Conservation (phyloP, 2,329 filamentous ascomycete species). For the Trichoderma cornu-damae region DNA sequence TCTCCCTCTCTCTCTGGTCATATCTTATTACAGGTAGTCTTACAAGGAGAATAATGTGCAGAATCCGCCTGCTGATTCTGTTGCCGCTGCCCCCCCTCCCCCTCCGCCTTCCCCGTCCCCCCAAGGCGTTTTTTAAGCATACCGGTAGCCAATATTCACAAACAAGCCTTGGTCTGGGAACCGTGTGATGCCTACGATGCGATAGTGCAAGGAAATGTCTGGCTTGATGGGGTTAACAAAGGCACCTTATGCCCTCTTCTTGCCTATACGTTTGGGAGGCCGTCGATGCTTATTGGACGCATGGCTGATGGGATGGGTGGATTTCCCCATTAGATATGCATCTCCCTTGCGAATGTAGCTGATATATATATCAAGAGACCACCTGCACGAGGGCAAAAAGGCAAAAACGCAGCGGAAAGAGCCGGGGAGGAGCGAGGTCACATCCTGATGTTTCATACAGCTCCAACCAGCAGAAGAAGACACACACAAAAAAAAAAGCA, state of each 20-base stretch:
- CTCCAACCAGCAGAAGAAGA: too few species aligned
- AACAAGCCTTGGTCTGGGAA: not conserved
- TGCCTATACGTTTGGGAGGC: not conserved
- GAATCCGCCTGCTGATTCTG: not conserved
- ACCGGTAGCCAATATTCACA: not conserved
- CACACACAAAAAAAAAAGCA: too few species aligned
- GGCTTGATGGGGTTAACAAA: not conserved
- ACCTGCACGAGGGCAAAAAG: not conserved
- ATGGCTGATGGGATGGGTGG: constrained; percentile 5
- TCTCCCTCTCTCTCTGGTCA: not conserved
- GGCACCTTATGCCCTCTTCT: too few species aligned
- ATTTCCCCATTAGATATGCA: not conserved
- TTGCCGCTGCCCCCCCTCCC: not conserved
- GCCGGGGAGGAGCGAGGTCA: not conserved
- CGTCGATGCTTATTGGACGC: not conserved
- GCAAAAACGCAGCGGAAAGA: not conserved
- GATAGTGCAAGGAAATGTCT: not conserved
- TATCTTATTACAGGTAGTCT: not conserved
- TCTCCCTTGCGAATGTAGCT: not conserved
- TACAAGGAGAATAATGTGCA: not conserved
- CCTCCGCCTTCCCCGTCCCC: too few species aligned
- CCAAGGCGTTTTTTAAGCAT: not conserved
- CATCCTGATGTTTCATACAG: not conserved
- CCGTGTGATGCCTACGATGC: not conserved
- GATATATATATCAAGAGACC: constrained; percentile 7